Evolutionary conservation across 2,329 filamentous ascomycete genomes (phyloP).

Genomic region (Claviceps spartinae): DNA sequence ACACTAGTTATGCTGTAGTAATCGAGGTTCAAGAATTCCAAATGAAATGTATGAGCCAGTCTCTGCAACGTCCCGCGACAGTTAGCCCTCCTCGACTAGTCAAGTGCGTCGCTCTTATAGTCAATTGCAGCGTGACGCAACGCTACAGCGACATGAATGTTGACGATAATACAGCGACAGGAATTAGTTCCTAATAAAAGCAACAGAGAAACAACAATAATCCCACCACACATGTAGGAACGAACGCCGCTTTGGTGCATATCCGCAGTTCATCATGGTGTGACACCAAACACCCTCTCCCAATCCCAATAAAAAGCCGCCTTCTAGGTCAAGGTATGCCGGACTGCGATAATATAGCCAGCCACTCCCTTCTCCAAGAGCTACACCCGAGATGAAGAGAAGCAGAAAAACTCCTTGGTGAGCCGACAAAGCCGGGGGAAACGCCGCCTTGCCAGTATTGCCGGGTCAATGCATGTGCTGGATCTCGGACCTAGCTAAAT

Average conservation of each 20-base stretch:
- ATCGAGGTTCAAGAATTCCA: background rate
- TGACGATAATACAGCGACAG: background rate
- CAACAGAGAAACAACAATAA: background rate
- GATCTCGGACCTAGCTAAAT: background rate
- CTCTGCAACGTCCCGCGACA: background rate
- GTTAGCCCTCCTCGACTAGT: background rate
- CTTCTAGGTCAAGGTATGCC: background rate
- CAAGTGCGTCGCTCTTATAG: background rate
- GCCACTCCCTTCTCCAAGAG: background rate
- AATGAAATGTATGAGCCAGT: background rate
- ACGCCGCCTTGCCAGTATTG: background rate
- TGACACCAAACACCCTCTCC: background rate
- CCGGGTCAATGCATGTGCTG: background rate
- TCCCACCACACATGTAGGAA: constrained; percentile 4
- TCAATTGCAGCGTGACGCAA: background rate
- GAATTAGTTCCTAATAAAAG: background rate
- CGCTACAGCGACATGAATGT: background rate
- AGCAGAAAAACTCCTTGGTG: background rate
- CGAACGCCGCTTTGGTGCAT: constrained; percentile 13
- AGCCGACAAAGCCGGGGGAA: background rate
- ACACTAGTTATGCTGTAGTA: background rate
- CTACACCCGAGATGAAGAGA: background rate
- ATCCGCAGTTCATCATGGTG: background rate
- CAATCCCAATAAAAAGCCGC: background rate
- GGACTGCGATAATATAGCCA: constrained; percentile 6